Evolutionary conservation across 306 rosid species (phyloP).

Genomic region (Acacia acuminata): DNA sequence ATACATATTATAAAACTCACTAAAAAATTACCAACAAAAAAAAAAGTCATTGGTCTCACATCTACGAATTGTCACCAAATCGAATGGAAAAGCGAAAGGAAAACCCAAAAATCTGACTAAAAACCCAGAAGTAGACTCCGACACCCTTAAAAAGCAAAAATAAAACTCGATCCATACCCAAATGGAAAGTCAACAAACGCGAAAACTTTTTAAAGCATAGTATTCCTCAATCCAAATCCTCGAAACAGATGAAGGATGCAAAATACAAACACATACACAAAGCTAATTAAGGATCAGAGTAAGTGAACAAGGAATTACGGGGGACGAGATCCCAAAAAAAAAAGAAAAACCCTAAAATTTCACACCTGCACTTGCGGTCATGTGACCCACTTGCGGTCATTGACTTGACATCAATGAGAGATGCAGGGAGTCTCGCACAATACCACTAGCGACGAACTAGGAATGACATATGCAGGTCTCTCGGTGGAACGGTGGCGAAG

Average conservation of each 20-base stretch:
- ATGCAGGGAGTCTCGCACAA: too few species aligned
- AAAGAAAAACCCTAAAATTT: too few species aligned
- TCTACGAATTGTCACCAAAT: neutral
- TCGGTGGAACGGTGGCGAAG: too few species aligned
- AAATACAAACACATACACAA: neutral
- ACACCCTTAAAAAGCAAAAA: constrained; percentile 1
- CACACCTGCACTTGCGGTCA: too few species aligned
- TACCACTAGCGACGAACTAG: too few species aligned
- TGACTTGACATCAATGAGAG: too few species aligned
- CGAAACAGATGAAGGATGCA: neutral
- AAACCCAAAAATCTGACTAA: neutral
- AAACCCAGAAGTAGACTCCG: neutral
- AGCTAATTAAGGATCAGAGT: neutral
- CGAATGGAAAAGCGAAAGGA: neutral
- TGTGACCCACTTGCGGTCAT: too few species aligned
- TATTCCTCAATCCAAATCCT: neutral
- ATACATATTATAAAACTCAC: too few species aligned
- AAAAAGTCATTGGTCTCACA: neutral
- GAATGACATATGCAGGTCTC: too few species aligned
- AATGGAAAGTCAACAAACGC: neutral
- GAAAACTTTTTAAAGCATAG: neutral
- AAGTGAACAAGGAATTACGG: constrained; percentile 1
- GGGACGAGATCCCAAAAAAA: too few species aligned
- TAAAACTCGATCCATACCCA: constrained; percentile 33
- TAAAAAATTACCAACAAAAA: too few species aligned